Evolutionary conservation across 345 rosid species (phyloP), one percentile per base, ranked within the genome.

Genomic region (Citrus cavaleriei): DNA sequence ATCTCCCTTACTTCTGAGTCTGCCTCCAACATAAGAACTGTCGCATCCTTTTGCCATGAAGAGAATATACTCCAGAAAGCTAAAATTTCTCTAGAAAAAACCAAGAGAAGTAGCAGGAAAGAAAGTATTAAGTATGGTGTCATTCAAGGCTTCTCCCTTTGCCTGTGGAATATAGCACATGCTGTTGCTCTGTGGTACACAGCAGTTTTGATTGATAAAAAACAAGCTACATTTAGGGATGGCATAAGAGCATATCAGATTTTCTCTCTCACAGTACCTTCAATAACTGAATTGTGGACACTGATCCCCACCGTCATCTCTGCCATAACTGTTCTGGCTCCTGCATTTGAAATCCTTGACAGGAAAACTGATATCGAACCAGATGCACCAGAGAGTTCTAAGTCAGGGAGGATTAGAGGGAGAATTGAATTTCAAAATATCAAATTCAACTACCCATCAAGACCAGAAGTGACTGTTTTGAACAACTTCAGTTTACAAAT

Each of bases 101-200:
- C 88, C 25, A 74, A 58, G 82, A 86, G 62, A 79, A 84, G 75
- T 37, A 81, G 88, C 79, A 81, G 84, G 74, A 86, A 21, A 74
- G 81, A 71, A 54, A 90, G 92, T 42, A 77, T 91, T 35, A 88
- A 88, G 79, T 90, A 80, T 51, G 93, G 95, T 25, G 59, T 90
- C 66, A 84, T 90, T 78, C 93, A 91, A 83, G 92, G 93, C 30
- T 70, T 84, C 74, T 91, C 91, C 72, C 91, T 86, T 37, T 86
- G 89, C 82, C 77, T 88, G 40, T 91, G 93, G 95, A 90, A 91
- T 84, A 88, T 91, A 67, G 93, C 95, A 37, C 95, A 88, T 80
- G 93, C 90, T 34, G 89, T 88, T 38, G 95, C 93, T 1, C 68
- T 91, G 75, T 88, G 93, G 93, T 90, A 90, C 82, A 90, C 90